Percentiles rank a stretch among this genome's conserved stretches.
Conservation (phyloP, 371 early-diverging fungal genomes). For the Basidiobolus meristosporus region DNA sequence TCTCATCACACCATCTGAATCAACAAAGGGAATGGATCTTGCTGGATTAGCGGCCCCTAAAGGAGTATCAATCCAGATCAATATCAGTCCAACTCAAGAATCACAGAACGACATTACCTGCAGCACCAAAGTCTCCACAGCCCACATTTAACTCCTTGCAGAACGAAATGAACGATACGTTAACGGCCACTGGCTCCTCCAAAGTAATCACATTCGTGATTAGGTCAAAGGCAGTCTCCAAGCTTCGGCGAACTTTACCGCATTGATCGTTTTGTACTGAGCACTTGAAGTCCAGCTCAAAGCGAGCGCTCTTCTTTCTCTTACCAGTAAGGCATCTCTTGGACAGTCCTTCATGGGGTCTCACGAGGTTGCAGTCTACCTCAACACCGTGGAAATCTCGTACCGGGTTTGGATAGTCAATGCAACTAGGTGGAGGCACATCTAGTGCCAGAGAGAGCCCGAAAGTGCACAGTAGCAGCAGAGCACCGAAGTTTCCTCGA, state of each 20-base stretch:
- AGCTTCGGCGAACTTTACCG: constrained; percentile 10
- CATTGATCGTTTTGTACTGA: no score
- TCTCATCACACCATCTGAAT: constrained; percentile 16
- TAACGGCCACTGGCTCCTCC: constrained; percentile 18
- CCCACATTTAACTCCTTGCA: constrained; percentile 17
- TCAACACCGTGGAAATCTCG: no score
- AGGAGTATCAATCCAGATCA: not conserved
- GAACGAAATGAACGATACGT: constrained; percentile 26
- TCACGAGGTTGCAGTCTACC: no score
- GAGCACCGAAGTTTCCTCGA: no score
- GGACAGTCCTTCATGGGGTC: no score
- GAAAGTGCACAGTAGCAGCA: no score
- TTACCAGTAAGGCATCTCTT: no score
- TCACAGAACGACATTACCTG: not conserved
- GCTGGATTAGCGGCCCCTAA: constrained; percentile 16
- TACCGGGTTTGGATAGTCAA: no score
- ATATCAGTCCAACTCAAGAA: not conserved
- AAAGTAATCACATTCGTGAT: constrained; percentile 16
- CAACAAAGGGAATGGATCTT: constrained; percentile 17
- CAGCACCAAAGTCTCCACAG: constrained; percentile 9
- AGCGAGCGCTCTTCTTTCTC: no score
- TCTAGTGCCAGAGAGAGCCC: no score
- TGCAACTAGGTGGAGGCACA: no score
- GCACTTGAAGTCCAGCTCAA: no score
- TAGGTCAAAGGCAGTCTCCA: constrained; percentile 11